Percentiles rank a stretch among this genome's conserved stretches.
phyloP scores from a whole-genome alignment of 2,329 filamentous ascomycete genomes.

The Pseudofabraea citricarpa region DNA sequence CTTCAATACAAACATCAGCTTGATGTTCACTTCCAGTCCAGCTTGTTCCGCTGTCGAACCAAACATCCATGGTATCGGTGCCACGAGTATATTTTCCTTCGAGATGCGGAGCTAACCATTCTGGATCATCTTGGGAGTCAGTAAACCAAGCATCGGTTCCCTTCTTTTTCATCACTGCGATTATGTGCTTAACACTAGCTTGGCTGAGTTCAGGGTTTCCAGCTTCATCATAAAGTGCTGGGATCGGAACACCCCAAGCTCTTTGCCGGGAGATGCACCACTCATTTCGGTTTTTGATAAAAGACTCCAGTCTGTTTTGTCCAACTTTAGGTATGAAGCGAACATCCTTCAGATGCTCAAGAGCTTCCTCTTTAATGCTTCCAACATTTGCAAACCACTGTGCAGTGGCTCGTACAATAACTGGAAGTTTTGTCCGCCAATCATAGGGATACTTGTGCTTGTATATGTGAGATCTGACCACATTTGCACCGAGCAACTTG shows the following conservation, averaged over 20 bases:
- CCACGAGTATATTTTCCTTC: conserved; percentile 64
- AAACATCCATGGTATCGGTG: conserved; percentile 97
- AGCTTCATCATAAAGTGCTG: conserved; percentile 72
- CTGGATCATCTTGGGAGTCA: conserved; percentile 67
- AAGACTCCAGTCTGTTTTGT: conserved; percentile 72
- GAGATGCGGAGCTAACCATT: conserved; percentile 70
- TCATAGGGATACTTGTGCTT: conserved; percentile 96
- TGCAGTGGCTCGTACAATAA: conserved; percentile 86
- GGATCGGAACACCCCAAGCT: conserved; percentile 95
- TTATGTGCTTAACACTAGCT: conserved; percentile 79
- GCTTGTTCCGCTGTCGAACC: conserved; percentile 97
- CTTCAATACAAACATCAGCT: conserved; percentile 89
- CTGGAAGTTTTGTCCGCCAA: conserved; percentile 90
- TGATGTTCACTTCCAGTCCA: conserved; percentile 61
- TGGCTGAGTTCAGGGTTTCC: conserved; percentile 75
- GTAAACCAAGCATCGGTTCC: conserved; percentile 96
- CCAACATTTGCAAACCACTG: conserved; percentile 97
- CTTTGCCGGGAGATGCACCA: conserved; percentile 98
- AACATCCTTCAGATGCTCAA: conserved; percentile 66
- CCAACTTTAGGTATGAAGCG: conserved; percentile 75
- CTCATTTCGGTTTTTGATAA: conserved; percentile 81
- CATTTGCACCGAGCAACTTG: conserved; percentile 57
- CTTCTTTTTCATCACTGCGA: conserved; percentile 68
- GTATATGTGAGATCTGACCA: conserved; percentile 68
- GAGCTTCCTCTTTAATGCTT: conserved; percentile 69